These are phyloP conservation scores for Phytophthora lateralis DNA, from an alignment of 352 stramenopile genomes.

Conservation along the genomic window DNA sequence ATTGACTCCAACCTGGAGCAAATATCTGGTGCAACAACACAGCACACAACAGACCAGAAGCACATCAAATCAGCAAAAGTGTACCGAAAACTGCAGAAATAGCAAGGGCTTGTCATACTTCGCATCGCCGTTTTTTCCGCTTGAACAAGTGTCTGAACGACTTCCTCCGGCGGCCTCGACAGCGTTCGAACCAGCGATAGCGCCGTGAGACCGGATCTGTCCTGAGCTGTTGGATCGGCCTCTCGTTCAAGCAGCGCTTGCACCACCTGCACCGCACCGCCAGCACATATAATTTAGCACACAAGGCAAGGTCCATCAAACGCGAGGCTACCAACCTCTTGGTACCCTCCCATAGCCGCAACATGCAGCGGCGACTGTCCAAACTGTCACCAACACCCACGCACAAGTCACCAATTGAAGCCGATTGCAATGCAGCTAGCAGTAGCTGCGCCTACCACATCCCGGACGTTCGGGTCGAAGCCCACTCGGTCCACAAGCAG, in stretches of 20 bases:
- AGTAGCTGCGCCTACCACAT: conserved; percentile 45
- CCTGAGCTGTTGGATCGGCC: conserved; percentile 48
- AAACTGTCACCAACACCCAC: conserved; percentile 42
- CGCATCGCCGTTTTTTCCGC: conserved; percentile 45
- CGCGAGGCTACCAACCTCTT: conserved; percentile 37
- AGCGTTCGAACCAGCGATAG: conserved; percentile 72
- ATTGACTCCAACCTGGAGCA: conserved; percentile 24
- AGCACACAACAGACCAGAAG: background rate
- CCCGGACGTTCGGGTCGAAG: conserved; percentile 75
- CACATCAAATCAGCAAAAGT: conserved; percentile 6
- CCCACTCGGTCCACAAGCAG: conserved; percentile 69
- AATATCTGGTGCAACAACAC: conserved; percentile 16
- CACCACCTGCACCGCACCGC: conserved; percentile 39
- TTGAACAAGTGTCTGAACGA: conserved; percentile 60
- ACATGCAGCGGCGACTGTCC: conserved; percentile 76
- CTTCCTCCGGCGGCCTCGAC: conserved; percentile 62
- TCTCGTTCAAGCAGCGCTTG: conserved; percentile 55
- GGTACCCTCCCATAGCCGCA: conserved; percentile 67
- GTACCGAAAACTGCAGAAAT: background rate
- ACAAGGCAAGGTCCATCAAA: background rate
- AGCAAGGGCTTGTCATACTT: conserved; percentile 21
- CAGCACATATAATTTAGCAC: conserved; percentile 9
- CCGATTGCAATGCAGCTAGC: too few species aligned
- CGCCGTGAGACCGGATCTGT: conserved; percentile 68
- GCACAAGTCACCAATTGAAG: background rate